These are phyloP conservation scores for Suillus placidus DNA, from an alignment of 768 basidiomycete species.

Conservation along the genomic window DNA sequence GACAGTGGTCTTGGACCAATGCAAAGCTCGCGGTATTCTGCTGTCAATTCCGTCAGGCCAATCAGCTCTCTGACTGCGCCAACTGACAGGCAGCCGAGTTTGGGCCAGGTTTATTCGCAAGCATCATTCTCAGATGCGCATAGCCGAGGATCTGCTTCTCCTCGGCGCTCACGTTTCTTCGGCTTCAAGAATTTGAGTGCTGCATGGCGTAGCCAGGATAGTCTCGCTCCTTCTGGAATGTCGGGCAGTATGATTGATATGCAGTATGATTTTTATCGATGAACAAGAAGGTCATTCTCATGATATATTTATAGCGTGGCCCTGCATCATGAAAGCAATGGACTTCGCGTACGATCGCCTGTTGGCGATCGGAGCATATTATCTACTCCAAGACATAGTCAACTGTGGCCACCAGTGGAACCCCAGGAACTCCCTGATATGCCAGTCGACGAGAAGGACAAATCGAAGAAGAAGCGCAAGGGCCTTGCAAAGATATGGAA, in stretches of 20 bases:
- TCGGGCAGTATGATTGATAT: constrained; percentile 91
- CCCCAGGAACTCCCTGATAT: constrained; percentile 32
- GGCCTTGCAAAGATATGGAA: constrained; percentile 83
- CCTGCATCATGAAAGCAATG: constrained; percentile 64
- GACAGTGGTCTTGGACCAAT: constrained; percentile 61
- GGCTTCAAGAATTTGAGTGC: constrained; percentile 71
- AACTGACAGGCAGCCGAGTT: constrained; percentile 55
- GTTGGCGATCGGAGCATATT: constrained; percentile 37
- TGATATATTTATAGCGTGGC: constrained; percentile 56
- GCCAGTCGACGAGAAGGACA: constrained; percentile 42
- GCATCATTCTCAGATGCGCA: constrained; percentile 82
- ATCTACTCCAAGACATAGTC: constrained; percentile 48
- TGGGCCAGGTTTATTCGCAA: constrained; percentile 73
- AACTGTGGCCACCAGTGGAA: constrained; percentile 51
- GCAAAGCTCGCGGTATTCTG: constrained; percentile 64
- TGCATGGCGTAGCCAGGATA: constrained; percentile 80
- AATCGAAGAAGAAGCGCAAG: constrained; percentile 76
- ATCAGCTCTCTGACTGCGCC: constrained; percentile 64
- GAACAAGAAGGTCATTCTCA: constrained; percentile 14
- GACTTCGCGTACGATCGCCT: constrained; percentile 34
- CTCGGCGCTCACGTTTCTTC: constrained; percentile 76
- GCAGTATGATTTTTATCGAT: constrained; percentile 63
- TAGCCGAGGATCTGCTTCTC: constrained; percentile 68
- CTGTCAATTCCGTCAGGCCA: constrained; percentile 55
- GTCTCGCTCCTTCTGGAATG: constrained; percentile 77